phyloP scores from a whole-genome alignment of 345 rosid genomes.

The Citrus hindsii region DNA sequence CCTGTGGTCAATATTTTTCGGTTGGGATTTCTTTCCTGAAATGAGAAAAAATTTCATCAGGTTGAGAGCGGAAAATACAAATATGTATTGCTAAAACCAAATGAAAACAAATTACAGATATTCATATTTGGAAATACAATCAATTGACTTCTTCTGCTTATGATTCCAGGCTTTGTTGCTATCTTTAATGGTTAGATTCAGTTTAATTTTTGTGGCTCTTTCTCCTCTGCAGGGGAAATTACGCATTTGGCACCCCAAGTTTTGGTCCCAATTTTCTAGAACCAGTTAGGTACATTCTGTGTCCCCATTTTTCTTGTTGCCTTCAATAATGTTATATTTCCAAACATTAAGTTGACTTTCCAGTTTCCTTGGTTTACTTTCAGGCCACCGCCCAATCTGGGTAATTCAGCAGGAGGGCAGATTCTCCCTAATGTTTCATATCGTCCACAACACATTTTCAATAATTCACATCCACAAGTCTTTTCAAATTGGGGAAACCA shows the following conservation, averaged over 20 bases:
- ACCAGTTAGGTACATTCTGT: constrained; percentile 21
- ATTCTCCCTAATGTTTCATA: constrained; percentile 42
- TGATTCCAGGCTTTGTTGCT: background rate
- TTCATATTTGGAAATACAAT: constrained; percentile 4
- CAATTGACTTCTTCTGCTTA: background rate
- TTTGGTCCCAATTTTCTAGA: constrained; percentile 29
- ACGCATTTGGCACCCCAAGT: constrained; percentile 23
- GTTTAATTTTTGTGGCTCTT: background rate
- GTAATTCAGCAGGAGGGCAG: constrained; percentile 34
- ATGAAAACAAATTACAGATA: background rate
- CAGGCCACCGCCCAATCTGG: constrained; percentile 42
- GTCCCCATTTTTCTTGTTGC: background rate
- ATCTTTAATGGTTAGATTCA: background rate
- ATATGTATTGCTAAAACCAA: background rate
- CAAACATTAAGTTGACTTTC: constrained; percentile 4
- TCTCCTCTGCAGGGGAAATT: constrained; percentile 33
- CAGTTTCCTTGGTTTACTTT: constrained; percentile 8
- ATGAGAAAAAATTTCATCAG: background rate
- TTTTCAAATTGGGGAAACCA: constrained; percentile 39
- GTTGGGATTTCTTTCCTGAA: background rate
- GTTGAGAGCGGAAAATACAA: background rate
- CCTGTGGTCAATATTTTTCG: background rate
- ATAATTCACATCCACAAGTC: constrained; percentile 42
- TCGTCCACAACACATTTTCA: constrained; percentile 39
- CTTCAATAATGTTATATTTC: constrained; percentile 5